Base-by-base conservation (phyloP, 805 yeast genomes). In the Wickerhamomyces queroliae region DNA sequence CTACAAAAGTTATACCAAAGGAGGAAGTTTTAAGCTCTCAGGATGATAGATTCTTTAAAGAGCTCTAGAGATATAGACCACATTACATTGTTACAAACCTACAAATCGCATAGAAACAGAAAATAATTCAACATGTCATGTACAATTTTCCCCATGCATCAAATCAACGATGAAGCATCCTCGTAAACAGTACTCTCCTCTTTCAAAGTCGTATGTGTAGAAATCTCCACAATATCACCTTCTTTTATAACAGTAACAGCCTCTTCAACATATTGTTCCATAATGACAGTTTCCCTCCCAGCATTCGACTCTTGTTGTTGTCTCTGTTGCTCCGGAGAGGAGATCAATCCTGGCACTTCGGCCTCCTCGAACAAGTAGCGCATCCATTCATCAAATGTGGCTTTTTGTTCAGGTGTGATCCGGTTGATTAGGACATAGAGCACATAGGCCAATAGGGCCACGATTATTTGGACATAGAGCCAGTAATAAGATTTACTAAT, bases 41-140 rank as follows among this genome's bases (percentile, higher is more conserved):
- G 3, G 25, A 35, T 13, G 62, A 50, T 7, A 45, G 43, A 7
- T 75, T 64, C 4, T 55, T 54, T 1, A 72, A 62, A 43, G 27
- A 12, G 15, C 3, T 30, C 17, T 30, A 13, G 18, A 19, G 10
- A 6, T 11, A 3, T 19, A 3, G 3, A 30, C 21, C 15, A 17
- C 20, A n/a, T n/a, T n/a, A n/a, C n/a, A n/a, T n/a, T n/a, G n/a
- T n/a, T n/a, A n/a, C n/a, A n/a, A n/a, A n/a, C n/a, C n/a, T n/a
- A n/a, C n/a, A n/a, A n/a, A n/a, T n/a, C n/a, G n/a, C n/a, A n/a
- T n/a, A n/a, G n/a, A n/a, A n/a, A n/a, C n/a, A n/a, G n/a, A n/a
- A n/a, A n/a, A n/a, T n/a, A n/a, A n/a, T n/a, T n/a, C n/a, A n/a
- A n/a, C n/a, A n/a, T n/a, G 9, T n/a, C 33, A 26, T 26, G 16